These are phyloP conservation scores for Diaporthe sp. DNA, from an alignment of 2,329 filamentous ascomycete species.

Conservation along the genomic window DNA sequence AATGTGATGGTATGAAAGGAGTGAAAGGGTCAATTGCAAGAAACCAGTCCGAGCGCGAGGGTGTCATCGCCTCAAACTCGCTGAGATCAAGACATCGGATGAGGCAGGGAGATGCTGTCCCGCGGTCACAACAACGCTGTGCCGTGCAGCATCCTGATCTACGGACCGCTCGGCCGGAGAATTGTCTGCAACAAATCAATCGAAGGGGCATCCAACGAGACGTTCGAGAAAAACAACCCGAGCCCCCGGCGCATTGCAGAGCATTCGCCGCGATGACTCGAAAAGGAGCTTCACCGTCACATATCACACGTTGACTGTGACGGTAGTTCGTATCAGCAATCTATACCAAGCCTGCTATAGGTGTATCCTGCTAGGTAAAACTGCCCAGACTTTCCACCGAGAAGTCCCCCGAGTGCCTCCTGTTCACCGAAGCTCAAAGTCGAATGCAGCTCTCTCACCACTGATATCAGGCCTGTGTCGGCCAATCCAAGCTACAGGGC, in stretches of 20 bases:
- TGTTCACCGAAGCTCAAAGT: conserved; percentile 12
- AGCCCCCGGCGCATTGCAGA: conserved; percentile 23
- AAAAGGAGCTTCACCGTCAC: conserved; percentile 34
- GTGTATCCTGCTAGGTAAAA: conserved; percentile 9
- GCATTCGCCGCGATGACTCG: conserved; percentile 14
- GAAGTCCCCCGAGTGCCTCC: not conserved
- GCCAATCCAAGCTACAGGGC: not conserved
- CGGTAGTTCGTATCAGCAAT: conserved; percentile 32
- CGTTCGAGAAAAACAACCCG: not conserved
- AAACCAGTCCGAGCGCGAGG: conserved; percentile 21
- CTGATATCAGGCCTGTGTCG: not conserved
- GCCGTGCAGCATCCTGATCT: conserved; percentile 10
- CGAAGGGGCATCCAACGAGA: not conserved
- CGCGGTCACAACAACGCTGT: not conserved
- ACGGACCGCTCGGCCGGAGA: conserved; percentile 22
- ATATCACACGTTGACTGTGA: conserved; percentile 35
- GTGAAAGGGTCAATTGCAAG: conserved; percentile 4
- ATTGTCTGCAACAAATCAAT: conserved; percentile 24
- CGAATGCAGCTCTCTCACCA: not conserved
- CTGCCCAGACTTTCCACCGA: conserved; percentile 12
- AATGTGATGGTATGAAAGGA: conserved; percentile 3
- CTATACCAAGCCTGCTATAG: conserved; percentile 27
- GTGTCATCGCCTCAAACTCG: conserved; percentile 27
- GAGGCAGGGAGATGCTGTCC: conserved; percentile 16
- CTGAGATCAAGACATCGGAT: conserved; percentile 24